Percentiles rank a stretch among this genome's conserved stretches.
phyloP scores from a whole-genome alignment of 1,139 yeast genomes.

The Zygoascus hellenicus region DNA sequence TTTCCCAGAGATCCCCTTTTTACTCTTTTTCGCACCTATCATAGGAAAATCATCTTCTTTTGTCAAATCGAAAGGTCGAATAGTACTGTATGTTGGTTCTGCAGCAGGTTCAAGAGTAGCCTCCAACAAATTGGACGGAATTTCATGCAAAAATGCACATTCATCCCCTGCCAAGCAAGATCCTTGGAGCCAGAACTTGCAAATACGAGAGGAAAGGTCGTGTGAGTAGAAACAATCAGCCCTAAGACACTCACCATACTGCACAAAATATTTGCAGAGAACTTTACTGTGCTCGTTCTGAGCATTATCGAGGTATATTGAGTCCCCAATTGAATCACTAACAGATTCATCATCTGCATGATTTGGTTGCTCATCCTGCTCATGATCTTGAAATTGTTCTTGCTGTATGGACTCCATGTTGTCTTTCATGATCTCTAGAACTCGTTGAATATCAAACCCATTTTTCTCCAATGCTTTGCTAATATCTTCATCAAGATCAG shows the following conservation, averaged over 20 bases:
- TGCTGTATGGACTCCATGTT: background rate
- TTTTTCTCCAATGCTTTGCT: constrained; percentile 29
- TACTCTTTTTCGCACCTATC: constrained; percentile 20
- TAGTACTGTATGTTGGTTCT: background rate
- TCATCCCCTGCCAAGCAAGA: constrained; percentile 37
- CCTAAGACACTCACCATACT: constrained; percentile 38
- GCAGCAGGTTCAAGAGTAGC: constrained; percentile 13
- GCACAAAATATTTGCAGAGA: constrained; percentile 37
- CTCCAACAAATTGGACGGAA: constrained; percentile 28
- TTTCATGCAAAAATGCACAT: constrained; percentile 38
- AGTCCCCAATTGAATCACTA: background rate
- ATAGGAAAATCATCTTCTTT: constrained; percentile 28
- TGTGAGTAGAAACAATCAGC: constrained; percentile 42
- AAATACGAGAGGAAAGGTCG: constrained; percentile 37
- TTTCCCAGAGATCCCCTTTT: background rate
- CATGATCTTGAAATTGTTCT: background rate
- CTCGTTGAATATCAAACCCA: constrained; percentile 30
- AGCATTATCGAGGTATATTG: background rate
- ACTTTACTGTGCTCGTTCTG: constrained; percentile 23
- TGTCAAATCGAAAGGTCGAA: constrained; percentile 17
- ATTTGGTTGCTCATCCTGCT: background rate
- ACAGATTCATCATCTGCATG: background rate
- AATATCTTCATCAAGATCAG: constrained; percentile 29
- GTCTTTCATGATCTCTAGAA: constrained; percentile 26
- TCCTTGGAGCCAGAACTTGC: constrained; percentile 43